Evolutionary conservation across 2,329 filamentous ascomycete genomes (phyloP).

Genomic region (Cladorrhinum sp.): DNA sequence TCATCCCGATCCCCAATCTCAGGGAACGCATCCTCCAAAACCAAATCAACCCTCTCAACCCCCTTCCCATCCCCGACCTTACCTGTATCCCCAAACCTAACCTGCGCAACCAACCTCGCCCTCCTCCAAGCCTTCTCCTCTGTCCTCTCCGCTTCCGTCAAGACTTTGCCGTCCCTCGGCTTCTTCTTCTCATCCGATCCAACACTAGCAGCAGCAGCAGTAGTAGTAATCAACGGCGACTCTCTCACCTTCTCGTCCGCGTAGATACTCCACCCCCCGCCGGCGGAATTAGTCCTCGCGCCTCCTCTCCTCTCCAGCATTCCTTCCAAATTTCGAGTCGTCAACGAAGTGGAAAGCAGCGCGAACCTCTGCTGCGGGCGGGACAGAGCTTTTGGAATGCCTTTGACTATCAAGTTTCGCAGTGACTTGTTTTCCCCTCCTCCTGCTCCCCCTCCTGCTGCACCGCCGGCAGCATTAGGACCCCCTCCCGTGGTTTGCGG

Average conservation of each 20-base stretch:
- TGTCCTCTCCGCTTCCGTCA: conserved; percentile 29
- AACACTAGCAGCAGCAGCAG: no score
- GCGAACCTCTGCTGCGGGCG: conserved; percentile 69
- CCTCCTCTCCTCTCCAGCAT: conserved; percentile 67
- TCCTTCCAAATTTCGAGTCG: conserved; percentile 67
- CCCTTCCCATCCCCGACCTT: conserved; percentile 56
- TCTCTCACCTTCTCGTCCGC: conserved; percentile 57
- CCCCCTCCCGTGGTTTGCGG: conserved; percentile 38
- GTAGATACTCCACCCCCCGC: conserved; percentile 78
- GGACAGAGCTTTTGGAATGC: conserved; percentile 79
- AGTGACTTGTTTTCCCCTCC: conserved; percentile 59
- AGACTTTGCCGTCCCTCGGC: conserved; percentile 26
- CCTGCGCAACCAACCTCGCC: conserved; percentile 58
- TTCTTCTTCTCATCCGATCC: conserved; percentile 14
- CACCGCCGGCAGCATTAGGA: no score
- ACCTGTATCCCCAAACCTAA: conserved; percentile 66
- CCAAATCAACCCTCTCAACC: conserved; percentile 59
- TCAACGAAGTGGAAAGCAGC: conserved; percentile 64
- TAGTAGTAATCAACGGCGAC: conserved; percentile 53
- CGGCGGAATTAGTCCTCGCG: conserved; percentile 66
- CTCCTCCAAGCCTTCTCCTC: conserved; percentile 50
- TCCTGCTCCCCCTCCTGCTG: not conserved
- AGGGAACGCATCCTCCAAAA: conserved; percentile 58
- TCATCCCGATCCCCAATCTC: conserved; percentile 13
- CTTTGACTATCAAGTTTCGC: conserved; percentile 69